A percentile compares a stretch with the other conserved stretches of the same genome.
Evolutionary conservation across 768 basidiomycete genomes (phyloP).

Genomic region (Stropharia rugosoannulata): DNA sequence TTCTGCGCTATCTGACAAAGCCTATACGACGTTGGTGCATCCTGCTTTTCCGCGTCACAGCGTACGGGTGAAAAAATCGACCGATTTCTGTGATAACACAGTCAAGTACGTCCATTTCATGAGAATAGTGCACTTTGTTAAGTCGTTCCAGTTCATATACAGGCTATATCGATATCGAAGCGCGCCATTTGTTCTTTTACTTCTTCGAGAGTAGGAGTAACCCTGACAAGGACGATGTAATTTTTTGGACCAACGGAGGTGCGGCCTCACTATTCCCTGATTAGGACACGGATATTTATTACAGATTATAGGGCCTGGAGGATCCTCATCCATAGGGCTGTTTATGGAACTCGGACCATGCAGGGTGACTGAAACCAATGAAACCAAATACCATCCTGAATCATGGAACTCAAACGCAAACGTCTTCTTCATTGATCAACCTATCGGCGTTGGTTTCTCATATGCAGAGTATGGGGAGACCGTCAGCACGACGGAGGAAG

Average conservation of each 20-base stretch:
- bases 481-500: conserved; percentile 64
- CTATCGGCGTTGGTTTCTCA: conserved; percentile 61
- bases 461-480: conserved; percentile 64
- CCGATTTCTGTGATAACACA: conserved; percentile 53
- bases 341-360: conserved; percentile 82
- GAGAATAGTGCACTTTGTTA: neutral
- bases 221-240: conserved; percentile 57
- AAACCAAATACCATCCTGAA: conserved; percentile 53
- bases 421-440: conserved; percentile 63
- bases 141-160: conserved; percentile 47
- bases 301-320: conserved; percentile 30
- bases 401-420: conserved; percentile 72
- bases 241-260: conserved; percentile 56
- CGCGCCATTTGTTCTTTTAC: conserved; percentile 69
- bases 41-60: conserved; percentile 50
- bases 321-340: conserved; percentile 49
- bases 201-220: conserved; percentile 71
- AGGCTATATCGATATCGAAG: conserved; percentile 64
- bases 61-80: conserved; percentile 56
- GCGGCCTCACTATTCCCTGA: neutral
- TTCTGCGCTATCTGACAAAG: conserved; percentile 27
- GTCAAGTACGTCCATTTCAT: conserved; percentile 40
- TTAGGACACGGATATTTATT: neutral
- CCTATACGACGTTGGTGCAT: conserved; percentile 40
- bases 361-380: conserved; percentile 49